Conservation (phyloP, 2,329 filamentous ascomycete species). For the Colletotrichum gigasporum region DNA sequence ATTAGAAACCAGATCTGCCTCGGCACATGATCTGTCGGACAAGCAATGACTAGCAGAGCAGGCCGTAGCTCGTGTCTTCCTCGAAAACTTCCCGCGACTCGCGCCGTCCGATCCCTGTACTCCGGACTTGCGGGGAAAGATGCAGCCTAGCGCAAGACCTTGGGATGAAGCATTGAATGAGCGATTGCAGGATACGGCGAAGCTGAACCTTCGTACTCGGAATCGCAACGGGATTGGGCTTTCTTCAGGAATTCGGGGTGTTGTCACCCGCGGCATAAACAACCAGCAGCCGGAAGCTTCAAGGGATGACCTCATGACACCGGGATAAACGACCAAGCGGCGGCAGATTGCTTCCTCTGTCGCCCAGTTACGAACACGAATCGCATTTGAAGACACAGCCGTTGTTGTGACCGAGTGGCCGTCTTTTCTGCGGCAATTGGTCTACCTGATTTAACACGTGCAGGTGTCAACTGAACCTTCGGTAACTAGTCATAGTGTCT, state of each 20-base stretch:
- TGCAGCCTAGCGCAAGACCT: not conserved
- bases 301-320: not conserved
- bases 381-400: too few species aligned
- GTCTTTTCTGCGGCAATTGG: too few species aligned
- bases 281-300: not conserved
- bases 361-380: too few species aligned
- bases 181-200: not conserved
- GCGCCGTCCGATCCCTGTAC: not conserved
- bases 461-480: too few species aligned
- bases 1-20: not conserved
- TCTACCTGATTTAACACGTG: too few species aligned
- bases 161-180: not conserved
- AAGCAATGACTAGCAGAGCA: not conserved
- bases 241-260: not conserved
- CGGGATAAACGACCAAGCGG: too few species aligned
- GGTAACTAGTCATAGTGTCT: too few species aligned
- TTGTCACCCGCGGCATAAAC: not conserved
- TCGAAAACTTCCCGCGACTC: not conserved
- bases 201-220: not conserved
- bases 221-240: not conserved
- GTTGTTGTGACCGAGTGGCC: too few species aligned
- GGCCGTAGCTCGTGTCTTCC: constrained; percentile 4
- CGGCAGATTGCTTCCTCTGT: not conserved
- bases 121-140: not conserved
- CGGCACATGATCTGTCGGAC: not conserved